These are phyloP conservation scores for Oryza meridionalis DNA, from an alignment of 176 grass and related monocot genomes.

Conservation along the genomic window DNA sequence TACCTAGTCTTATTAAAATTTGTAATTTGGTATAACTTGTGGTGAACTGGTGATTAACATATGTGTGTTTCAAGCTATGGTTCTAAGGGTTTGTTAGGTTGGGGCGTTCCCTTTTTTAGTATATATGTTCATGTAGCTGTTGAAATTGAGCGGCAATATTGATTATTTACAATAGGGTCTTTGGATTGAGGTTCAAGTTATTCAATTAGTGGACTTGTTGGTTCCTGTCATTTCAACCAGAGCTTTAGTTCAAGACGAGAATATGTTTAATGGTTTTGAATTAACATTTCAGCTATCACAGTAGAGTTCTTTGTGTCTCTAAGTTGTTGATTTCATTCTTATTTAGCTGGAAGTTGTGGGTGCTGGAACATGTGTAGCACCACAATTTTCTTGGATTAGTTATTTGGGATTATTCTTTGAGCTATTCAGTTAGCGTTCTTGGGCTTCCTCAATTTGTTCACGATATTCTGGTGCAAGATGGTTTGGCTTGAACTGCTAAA, in stretches of 20 bases:
- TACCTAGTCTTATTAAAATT: background rate
- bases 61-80: background rate
- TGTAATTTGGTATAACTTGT: background rate
- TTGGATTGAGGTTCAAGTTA: background rate
- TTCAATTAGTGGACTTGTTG: background rate
- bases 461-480: background rate
- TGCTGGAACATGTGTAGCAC: background rate
- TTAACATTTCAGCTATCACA: background rate
- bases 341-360: background rate
- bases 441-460: background rate
- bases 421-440: background rate
- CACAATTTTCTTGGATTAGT: background rate
- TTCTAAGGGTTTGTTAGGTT: background rate
- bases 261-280: too few species aligned
- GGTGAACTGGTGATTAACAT: background rate
- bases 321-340: background rate
- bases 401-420: background rate
- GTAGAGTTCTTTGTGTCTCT: background rate
- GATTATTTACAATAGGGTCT: background rate
- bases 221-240: background rate
- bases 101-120: too few species aligned
- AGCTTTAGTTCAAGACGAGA: background rate
- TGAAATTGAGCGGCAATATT: background rate
- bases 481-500: background rate
- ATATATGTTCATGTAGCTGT: background rate